Evolutionary conservation across 495 filamentous ascomycete genomes (phyloP), one percentile per base, ranked within the genome.

Genomic region (Penicillium ucsense): DNA sequence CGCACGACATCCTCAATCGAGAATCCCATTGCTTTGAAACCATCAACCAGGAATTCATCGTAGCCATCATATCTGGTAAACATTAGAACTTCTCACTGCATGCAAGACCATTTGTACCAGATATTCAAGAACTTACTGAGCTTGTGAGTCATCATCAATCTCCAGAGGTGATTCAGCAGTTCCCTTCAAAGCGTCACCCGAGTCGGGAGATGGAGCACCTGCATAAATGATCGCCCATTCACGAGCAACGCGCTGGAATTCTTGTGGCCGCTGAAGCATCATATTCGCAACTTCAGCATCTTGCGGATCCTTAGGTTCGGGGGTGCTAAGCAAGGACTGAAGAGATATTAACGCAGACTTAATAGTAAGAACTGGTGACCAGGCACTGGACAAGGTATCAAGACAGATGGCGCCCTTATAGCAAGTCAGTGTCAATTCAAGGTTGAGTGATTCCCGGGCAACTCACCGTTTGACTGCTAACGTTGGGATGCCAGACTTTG

Each of bases 401-500:
- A 98, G 84, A 63, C 92, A 98, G 61, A 98, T 98, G 12, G 92
- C 94, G 11, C 92, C 92, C 91, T 96, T 43, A 11, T 47, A 11
- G 7, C 31, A 5, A 41, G 36, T 36, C 27, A 31, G 46, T 48
- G 8, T 35, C 36, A 11, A 35, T 5, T 36, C 28, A 35, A 37
- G 34, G 2, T 31, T 7, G 32, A 12, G 2, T 33, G n/a, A 0
- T 40, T 27, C 4, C n/a, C 4, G n/a, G 38, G 7, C 9, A 34
- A 76, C 83, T 61, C 67, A 95, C 90, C 42, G 92, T 98, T 64
- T 95, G 87, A 58, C 84, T 90, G 76, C 84, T 89, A 67, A 98
- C 80, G 66, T 98, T 98, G 33, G 92, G 92, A 68, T 98, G 92
- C 94, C 94, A 98, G 48, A 98, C 84, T 65, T 85, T 94, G 56